Evolutionary conservation across 768 basidiomycete species (phyloP).

Genomic region (Tricholoma sp.): DNA sequence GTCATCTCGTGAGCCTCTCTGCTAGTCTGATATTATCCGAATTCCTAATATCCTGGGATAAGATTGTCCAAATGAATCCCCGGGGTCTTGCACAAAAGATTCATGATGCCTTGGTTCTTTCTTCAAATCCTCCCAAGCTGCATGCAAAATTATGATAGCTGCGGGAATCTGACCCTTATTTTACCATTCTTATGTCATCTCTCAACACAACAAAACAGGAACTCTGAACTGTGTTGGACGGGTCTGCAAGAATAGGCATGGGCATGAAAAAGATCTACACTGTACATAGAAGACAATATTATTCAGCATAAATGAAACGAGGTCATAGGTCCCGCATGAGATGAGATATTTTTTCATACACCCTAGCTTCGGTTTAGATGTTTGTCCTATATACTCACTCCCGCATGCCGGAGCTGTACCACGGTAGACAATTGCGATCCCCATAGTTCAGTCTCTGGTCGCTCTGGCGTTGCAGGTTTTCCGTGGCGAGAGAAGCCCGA

Average conservation of each 20-base stretch:
- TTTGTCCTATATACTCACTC: no score
- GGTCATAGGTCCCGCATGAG: no score
- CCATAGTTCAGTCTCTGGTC: neutral
- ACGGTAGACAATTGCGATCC: constrained; percentile 1
- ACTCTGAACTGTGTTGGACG: no score
- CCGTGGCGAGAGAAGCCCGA: neutral
- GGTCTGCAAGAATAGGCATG: no score
- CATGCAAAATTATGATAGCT: constrained; percentile 8
- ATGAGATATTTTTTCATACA: no score
- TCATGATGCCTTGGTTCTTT: constrained; percentile 29
- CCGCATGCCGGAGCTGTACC: neutral
- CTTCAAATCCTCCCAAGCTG: neutral
- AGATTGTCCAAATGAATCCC: constrained; percentile 29
- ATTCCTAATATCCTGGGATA: neutral
- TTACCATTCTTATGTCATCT: no score
- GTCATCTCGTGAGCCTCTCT: constrained; percentile 33
- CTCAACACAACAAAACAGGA: no score
- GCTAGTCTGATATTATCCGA: neutral
- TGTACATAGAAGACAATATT: no score
- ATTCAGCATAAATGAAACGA: no score
- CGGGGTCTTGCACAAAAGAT: constrained; percentile 27
- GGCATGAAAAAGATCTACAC: no score
- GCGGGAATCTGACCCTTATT: neutral
- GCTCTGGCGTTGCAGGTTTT: neutral
- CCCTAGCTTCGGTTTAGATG: no score